phyloP scores from a whole-genome alignment of 371 early-diverging fungal species.

The Chytridiales sp. region DNA sequence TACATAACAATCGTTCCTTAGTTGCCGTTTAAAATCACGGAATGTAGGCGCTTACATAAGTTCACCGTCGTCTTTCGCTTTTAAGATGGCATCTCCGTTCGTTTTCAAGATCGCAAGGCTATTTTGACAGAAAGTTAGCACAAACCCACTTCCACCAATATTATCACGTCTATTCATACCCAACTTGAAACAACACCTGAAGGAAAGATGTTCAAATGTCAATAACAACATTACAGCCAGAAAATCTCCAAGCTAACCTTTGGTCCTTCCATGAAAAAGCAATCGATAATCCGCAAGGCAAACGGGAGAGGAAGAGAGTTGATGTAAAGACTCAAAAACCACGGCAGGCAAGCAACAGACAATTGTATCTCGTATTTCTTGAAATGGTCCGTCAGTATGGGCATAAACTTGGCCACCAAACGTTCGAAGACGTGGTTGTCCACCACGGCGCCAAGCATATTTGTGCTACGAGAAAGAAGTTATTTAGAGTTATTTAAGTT shows the following conservation, averaged over 20 bases:
- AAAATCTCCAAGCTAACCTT: constrained; percentile 50
- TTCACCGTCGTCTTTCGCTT: constrained; percentile 87
- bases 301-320: constrained; percentile 89
- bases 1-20: background rate
- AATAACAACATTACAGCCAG: background rate
- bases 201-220: background rate
- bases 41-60: constrained; percentile 60
- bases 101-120: constrained; percentile 83
- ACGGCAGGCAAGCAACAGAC: constrained; percentile 91
- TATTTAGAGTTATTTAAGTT: background rate
- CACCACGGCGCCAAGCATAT: constrained; percentile 94
- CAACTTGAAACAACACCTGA: constrained; percentile 82
- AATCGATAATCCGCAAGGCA: constrained; percentile 89
- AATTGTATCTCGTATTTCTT: constrained; percentile 87
- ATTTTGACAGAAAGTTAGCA: background rate
- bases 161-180: constrained; percentile 36
- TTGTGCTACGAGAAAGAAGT: constrained; percentile 66
- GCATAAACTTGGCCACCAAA: constrained; percentile 61
- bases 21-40: background rate
- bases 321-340: constrained; percentile 94
- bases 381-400: constrained; percentile 68
- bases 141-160: constrained; percentile 19
- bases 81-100: constrained; percentile 84
- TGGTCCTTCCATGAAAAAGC: constrained; percentile 85
- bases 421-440: constrained; percentile 95